A percentile compares a stretch with the other conserved stretches of the same genome.
phyloP scores from a whole-genome alignment of 1,139 yeast genomes.

The Pichia sp. region DNA sequence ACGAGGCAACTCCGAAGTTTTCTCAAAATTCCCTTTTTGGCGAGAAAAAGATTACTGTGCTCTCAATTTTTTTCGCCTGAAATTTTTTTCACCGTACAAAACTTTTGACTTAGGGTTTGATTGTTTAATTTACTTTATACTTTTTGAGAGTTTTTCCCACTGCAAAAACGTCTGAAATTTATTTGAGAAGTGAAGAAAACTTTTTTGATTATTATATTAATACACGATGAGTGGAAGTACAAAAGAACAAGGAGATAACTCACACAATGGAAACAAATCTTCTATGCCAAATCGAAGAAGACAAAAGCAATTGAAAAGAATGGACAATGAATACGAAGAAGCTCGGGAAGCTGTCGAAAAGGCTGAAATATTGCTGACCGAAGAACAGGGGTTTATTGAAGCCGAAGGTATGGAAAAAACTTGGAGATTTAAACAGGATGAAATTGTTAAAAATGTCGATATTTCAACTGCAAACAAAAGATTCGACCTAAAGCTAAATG shows the following conservation, averaged over 20 bases:
- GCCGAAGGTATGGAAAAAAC: conserved; percentile 94
- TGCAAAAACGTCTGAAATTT: too few species aligned
- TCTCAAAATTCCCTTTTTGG: too few species aligned
- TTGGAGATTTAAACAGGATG: conserved; percentile 75
- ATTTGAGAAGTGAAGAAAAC: too few species aligned
- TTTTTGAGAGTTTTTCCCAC: too few species aligned
- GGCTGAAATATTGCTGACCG: conserved; percentile 80
- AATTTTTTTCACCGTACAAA: too few species aligned
- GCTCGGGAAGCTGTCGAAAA: conserved; percentile 79
- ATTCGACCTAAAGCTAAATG: conserved; percentile 64
- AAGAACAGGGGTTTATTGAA: conserved; percentile 79
- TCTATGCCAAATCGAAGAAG: conserved; percentile 7
- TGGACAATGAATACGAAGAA: conserved; percentile 69
- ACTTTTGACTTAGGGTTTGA: too few species aligned
- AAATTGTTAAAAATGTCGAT: conserved; percentile 76
- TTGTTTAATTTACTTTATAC: too few species aligned
- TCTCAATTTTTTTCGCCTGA: too few species aligned
- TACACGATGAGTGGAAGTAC: too few species aligned
- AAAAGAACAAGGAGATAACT: background rate
- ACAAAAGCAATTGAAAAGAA: conserved; percentile 42
- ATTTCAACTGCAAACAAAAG: conserved; percentile 66
- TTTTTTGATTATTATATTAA: too few species aligned
- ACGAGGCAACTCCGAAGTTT: too few species aligned
- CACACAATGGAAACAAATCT: background rate
- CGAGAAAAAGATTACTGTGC: too few species aligned